Evolutionary conservation across 176 grass and related monocot species (phyloP), one percentile per base, ranked within the genome.

Genomic region (Phoenix roebelenii): DNA sequence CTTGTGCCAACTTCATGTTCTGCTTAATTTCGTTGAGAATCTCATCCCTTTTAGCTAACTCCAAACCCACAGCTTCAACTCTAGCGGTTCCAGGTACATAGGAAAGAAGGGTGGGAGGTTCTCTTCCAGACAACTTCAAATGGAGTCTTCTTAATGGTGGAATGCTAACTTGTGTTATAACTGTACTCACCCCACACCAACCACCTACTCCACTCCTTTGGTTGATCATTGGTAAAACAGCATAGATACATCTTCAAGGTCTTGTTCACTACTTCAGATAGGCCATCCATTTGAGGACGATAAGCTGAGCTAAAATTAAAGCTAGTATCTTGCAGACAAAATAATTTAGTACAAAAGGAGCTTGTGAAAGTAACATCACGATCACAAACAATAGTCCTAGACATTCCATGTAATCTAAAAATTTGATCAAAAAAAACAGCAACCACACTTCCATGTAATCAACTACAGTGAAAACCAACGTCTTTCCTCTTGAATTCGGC

Each of bases 91-190:
- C 6, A 6, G 16, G 16, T 6, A 56, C n/a, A 22, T 56, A 56
- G 54, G 17, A 18, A 7, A 56, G 3, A 7, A 22, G 22, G 3
- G n/a, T 19, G 4, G 18, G 17, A 22, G 54, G 18, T 3, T 20
- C 20, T 20, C 17, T 4, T 7, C 18, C 18, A n/a, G 5, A 56
- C 18, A 19, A 22, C 16, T 20, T 56, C 54, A 56, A 56, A 56
- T 7, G 54, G 54, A 20, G 54, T 56, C 18, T 10, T 56, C 7
- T 56, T 23, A 7, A 56, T 56, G 4, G 54, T 7, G 7, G 54
- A 56, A 22, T 56, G 54, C 54, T 17, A 56, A 56, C 54, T 56
- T 19, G 54, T 56, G 22, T 56, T 56, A 20, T 56, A 56, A 56
- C 54, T 19, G 9, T 23, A 56, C 18, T 56, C 54, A 18, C 2